Base-by-base conservation (phyloP, 106 monocot species). In the Triglochin maritima region DNA sequence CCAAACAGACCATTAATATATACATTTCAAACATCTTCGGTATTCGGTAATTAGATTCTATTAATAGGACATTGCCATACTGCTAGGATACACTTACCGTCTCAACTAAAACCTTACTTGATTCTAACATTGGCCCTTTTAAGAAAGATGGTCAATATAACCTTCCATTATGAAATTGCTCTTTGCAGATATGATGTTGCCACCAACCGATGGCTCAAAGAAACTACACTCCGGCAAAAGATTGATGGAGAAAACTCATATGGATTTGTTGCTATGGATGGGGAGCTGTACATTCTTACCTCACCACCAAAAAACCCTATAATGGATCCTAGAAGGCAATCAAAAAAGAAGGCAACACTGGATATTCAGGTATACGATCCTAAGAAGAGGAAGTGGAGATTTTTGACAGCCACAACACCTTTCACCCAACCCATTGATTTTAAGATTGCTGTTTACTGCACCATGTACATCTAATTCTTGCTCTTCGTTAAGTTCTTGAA, bases 321-420 rank as follows among this genome's bases (percentile, higher is more conserved):
- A 44, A 13, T 50, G 0, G 67, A 83, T 45, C 52, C 47, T 3
- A 50, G 76, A 54, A 78, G 72, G 63, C 43, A 51, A 9, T 62
- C 63, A 11, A 89, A 77, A 74, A 87, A 74, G 59, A 80, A 75
- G 60, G 60, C 49, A 4, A 59, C 56, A 5, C 60, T 94, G 13
- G 78, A 87, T 14, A 75, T 94, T 56, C 94, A 94, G 64, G 65
- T 81, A 1, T 94, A 94, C 47, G 64, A 87, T 59, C 82, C 85
- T 41, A 70, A 57, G 50, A 83, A 68, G 60, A 85, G 63, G 77
- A 89, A 75, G 62, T 94, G 94, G 94, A 87, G 72, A 64, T 72
- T 94, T 47, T 65, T 83, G 13, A 74, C 73, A 2, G 65, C 76
- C 42, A 81, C 68, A 43, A 73, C 78, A 44, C 94, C 89, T 3